Conservation (phyloP, 306 rosid species). For the Cicer bijugum region DNA sequence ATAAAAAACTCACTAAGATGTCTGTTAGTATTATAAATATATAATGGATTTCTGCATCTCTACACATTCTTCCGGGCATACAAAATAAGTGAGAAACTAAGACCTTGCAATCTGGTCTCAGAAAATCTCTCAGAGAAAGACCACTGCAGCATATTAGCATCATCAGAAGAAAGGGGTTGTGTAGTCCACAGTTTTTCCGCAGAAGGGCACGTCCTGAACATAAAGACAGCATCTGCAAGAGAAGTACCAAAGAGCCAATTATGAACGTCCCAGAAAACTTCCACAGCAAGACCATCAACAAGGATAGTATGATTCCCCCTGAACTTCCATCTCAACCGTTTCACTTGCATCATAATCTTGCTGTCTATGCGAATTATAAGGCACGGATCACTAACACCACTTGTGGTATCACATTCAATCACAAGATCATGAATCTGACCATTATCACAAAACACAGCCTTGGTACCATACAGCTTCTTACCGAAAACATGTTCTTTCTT, state of each 20-base stretch:
- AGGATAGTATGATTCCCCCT: constrained; percentile 86
- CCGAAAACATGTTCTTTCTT: constrained; percentile 92
- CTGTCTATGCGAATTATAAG: constrained; percentile 78
- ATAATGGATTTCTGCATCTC: constrained; percentile 46
- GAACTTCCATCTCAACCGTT: constrained; percentile 86
- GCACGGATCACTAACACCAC: constrained; percentile 62
- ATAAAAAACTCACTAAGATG: constrained; percentile 54
- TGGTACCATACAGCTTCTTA: constrained; percentile 70
- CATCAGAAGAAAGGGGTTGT: constrained; percentile 65
- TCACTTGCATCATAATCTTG: constrained; percentile 85
- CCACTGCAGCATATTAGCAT: constrained; percentile 68
- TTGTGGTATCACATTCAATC: constrained; percentile 83
- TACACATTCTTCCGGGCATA: constrained; percentile 91
- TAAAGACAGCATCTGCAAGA: constrained; percentile 79
- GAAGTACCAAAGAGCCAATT: constrained; percentile 87
- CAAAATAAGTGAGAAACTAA: constrained; percentile 79
- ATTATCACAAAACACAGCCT: constrained; percentile 73
- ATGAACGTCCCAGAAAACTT: constrained; percentile 95
- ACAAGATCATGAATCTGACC: constrained; percentile 83
- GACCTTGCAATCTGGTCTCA: constrained; percentile 67
- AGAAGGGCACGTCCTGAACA: constrained; percentile 82
- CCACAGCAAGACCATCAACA: constrained; percentile 84
- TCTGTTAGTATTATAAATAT: constrained; percentile 61
- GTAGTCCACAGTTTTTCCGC: constrained; percentile 72
- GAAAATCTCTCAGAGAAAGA: constrained; percentile 89